These are phyloP conservation scores for Pythium apleroticum DNA, from an alignment of 352 stramenopile species.

Conservation along the genomic window DNA sequence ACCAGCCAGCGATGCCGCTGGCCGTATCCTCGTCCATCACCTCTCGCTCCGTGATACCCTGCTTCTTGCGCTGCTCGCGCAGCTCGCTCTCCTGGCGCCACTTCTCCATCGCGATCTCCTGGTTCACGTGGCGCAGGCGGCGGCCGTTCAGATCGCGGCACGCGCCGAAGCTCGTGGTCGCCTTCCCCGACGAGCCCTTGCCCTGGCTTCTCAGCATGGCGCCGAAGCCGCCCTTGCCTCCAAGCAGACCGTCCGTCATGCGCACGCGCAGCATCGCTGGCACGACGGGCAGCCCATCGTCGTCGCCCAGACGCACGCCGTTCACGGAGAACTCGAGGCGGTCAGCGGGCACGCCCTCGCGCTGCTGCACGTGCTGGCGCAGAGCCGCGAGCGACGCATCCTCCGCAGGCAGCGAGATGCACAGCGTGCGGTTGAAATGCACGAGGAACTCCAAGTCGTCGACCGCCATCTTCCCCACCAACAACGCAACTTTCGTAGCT, in stretches of 20 bases:
- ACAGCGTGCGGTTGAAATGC: constrained; percentile 77
- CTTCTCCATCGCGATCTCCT: constrained; percentile 84
- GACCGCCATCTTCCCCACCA: background rate
- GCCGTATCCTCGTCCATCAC: constrained; percentile 78
- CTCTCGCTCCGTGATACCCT: constrained; percentile 60
- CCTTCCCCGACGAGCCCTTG: constrained; percentile 67
- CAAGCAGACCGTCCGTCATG: constrained; percentile 58
- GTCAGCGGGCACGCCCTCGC: constrained; percentile 41
- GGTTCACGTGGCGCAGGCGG: constrained; percentile 83
- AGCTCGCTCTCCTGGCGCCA: constrained; percentile 62
- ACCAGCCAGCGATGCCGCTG: constrained; percentile 84
- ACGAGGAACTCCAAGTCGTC: constrained; percentile 73
- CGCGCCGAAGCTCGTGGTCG: constrained; percentile 76
- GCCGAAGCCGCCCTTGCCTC: constrained; percentile 83
- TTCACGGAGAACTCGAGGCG: constrained; percentile 67
- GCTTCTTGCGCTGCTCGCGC: constrained; percentile 46
- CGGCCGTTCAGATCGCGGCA: constrained; percentile 80
- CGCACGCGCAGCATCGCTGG: constrained; percentile 63
- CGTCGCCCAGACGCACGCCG: constrained; percentile 45
- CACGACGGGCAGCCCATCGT: constrained; percentile 42
- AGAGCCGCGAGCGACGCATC: constrained; percentile 43
- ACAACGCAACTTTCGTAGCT: background rate
- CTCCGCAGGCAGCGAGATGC: constrained; percentile 52
- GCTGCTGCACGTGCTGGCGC: constrained; percentile 40
- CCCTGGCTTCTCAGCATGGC: constrained; percentile 83